phyloP scores from a whole-genome alignment of 768 basidiomycete genomes.

The Panaeolus cyanescens region DNA sequence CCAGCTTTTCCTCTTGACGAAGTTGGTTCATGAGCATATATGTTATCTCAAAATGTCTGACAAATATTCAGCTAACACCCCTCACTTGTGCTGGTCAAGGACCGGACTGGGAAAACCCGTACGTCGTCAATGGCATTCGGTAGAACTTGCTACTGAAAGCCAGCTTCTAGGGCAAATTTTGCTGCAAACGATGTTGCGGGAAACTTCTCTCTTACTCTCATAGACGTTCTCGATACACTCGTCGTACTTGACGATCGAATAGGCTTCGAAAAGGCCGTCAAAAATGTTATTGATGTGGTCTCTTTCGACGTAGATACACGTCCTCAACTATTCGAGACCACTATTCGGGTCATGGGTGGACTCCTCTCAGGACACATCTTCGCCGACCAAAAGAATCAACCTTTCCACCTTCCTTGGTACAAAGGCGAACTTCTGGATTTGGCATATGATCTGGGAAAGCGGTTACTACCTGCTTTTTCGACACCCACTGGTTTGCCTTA shows the following conservation, averaged over 20 bases:
- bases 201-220: constrained; percentile 85
- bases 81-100: constrained; percentile 85
- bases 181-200: constrained; percentile 92
- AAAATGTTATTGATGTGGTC: constrained; percentile 78
- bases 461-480: constrained; percentile 88
- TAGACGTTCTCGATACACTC: constrained; percentile 85
- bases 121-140: constrained; percentile 29
- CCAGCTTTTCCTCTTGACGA: constrained; percentile 87
- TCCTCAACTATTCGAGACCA: constrained; percentile 98
- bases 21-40: constrained; percentile 38
- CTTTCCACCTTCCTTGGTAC: constrained; percentile 86
- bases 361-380: constrained; percentile 84
- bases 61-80: constrained; percentile 68
- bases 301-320: constrained; percentile 92
- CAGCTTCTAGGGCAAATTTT: constrained; percentile 52
- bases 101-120: constrained; percentile 87
- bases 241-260: constrained; percentile 81
- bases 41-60: background rate
- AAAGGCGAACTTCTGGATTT: constrained; percentile 73
- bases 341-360: constrained; percentile 91
- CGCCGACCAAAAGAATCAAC: constrained; percentile 64
- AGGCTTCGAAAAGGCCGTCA: constrained; percentile 85
- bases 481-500: constrained; percentile 92
- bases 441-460: constrained; percentile 84
- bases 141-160: constrained; percentile 9